Evolutionary conservation across 164 flowering plant species (phyloP), one percentile per base, ranked within the genome.

Genomic region (Vitis cinerea): DNA sequence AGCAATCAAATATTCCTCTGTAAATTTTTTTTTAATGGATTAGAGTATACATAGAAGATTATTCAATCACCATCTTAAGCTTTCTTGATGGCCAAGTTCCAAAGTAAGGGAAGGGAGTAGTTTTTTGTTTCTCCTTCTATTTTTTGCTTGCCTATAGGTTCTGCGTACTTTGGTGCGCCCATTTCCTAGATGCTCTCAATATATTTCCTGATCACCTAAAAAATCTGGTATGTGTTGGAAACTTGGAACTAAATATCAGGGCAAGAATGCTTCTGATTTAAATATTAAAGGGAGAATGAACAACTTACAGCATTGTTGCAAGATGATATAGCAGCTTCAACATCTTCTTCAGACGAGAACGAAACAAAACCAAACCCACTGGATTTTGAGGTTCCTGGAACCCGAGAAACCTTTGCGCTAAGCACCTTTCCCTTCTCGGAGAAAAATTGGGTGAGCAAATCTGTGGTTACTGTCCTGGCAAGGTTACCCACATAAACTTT

Each of bases 401-500:
- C 79, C 51, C 97, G 83, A 14, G 91, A 84, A 54, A 95, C 82
- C 80, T 88, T 95, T 47, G 97, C 94, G 76, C 99, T 79, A 4
- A 92, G 85, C 76, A 89, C 99, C 61, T 87, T 83, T 27, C 89
- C 99, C 81, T 87, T 93, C 71, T 82, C 92, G 10, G 96, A 89
- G 78, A 95, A 95, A 74, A 85, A 83, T 0, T 78, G 75, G 76
- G 78, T 86, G 17, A 95, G 89, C 0, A 66, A 74, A 8, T 88
- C 97, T 9, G 87, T 75, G 3, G 99, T 92, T 27, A 95, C 98
- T 16, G 93, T 86, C 80, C 83, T 92, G 58, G 94, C 89, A 70
- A 95, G 90, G 77, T 95, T 95, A n/a, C 98, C 99, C n/a, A 88
- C 94, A 76, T 95, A 95, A 50, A 95, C 97, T 66, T 95, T 95